Evolutionary conservation across 768 basidiomycete genomes (phyloP), one percentile per base, ranked within the genome.

Genomic region (Rhodosporidiobolus odoratus): DNA sequence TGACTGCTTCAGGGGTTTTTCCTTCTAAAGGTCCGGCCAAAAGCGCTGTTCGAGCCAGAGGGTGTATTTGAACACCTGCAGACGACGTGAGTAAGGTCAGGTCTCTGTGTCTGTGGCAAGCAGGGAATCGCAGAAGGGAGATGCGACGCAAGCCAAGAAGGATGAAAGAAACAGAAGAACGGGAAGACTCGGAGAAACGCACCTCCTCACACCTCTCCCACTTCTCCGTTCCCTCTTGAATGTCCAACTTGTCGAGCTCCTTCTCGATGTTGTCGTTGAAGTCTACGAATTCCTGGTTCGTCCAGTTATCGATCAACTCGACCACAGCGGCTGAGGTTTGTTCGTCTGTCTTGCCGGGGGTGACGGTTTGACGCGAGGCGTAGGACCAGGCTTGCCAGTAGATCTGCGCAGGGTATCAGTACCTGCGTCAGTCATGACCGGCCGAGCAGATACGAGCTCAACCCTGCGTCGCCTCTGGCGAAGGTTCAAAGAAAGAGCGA

Each of bases 351-450:
- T 65, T 45, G 87, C 27, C 58, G 59, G 23, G 23, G 19, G 50
- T 37, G 21, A 30, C 5, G 21, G 10, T 53, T 35, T 4, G 60
- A 32, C 32, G 52, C 52, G 21, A 40, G 41, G 69, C 65, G 62
- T 80, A 79, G 1, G 82, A 81, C 89, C 89, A 90, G 5, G 88
- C 85, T 60, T 87, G 85, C 35, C 89, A 80, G 76, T 90, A 89
- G 34, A 87, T 82, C 89, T 90, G 17, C 13, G 9, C 1, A 52
- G 48, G 27, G n/a, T 9, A 23, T 63, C 40, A 43, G 23, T 25
- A 35, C 1, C 45, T n/a, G n/a, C n/a, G n/a, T n/a, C n/a, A n/a
- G n/a, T n/a, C n/a, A n/a, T n/a, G n/a, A n/a, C n/a, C n/a, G n/a
- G n/a, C n/a, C n/a, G n/a, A n/a, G n/a, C n/a, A n/a, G n/a, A n/a